Evolutionary conservation across 805 yeast species (phyloP), one percentile per base, ranked within the genome.

Genomic region (Tetrapisispora iriomotensis): DNA sequence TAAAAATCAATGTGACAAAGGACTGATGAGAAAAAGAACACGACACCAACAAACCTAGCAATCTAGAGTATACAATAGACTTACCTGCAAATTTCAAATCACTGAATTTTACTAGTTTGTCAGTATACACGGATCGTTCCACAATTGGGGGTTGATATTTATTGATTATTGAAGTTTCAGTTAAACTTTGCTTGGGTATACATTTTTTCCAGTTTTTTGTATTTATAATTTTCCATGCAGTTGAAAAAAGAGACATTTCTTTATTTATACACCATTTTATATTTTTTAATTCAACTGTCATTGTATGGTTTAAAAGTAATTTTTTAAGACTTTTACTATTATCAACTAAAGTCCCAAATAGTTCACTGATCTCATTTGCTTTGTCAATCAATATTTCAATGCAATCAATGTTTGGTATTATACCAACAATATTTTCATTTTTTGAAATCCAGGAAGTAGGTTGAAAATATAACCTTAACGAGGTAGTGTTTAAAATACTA

Each of bases 31-130:
- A 51, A 35, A 45, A 46, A 2, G 54, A 35, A 28, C 45, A 44
- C 4, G 56, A 45, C 2, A 54, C 49, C 8, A 52, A 41, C 18
- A 50, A 34, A 3, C 47, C 57, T n/a, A 50, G 34, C 40, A 51
- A 44, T 8, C 33, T 31, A 8, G 44, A 41, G 35, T 34, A 51
- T 26, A 38, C 33, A 8, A 38, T 38, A 10, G 44, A 45, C 15
- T 36, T 19, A 8, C 36, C 17, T 10, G 19, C 31, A 8, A 47
- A 8, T 14, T 27, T 37, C 13, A 52, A 29, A 19, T 52, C 47
- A 27, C 38, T 32, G 30, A 50, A 50, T n/a, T 31, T 28, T 5
- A 44, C 34, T 4, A 44, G 23, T 5, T 39, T 40, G 35, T 49
- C 50, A 18, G 17, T 36, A 29, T 28, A 31, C 15, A 17, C 20